Percentiles rank a stretch among this genome's conserved stretches.
These are phyloP conservation scores for Cocos nucifera DNA, from an alignment of 176 grass and related monocot genomes.

Conservation along the genomic window DNA sequence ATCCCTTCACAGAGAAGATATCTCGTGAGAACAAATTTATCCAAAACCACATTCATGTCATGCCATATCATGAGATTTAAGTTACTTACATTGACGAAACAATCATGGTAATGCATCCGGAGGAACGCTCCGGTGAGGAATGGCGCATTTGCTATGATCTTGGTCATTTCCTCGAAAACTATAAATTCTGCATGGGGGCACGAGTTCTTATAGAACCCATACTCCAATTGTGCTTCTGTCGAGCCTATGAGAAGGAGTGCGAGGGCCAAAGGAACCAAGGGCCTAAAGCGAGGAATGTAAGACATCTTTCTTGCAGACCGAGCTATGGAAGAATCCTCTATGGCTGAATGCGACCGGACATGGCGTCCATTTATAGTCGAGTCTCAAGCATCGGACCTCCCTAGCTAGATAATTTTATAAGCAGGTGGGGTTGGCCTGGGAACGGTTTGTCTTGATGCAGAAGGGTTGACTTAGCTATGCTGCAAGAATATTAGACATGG, in stretches of 20 bases:
- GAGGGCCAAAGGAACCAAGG: slow-evolving; percentile 1
- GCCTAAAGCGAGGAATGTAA: neutral
- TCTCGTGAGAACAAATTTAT: neutral
- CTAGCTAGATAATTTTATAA: no score
- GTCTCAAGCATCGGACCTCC: no score
- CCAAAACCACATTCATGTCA: neutral
- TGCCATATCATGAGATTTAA: neutral
- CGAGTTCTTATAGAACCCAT: slow-evolving; percentile 51
- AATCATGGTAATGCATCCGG: slow-evolving; percentile 63
- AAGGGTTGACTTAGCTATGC: no score
- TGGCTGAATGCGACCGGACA: no score
- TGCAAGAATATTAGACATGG: no score
- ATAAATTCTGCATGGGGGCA: slow-evolving; percentile 53
- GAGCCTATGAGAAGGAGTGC: slow-evolving; percentile 13
- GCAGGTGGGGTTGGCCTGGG: no score
- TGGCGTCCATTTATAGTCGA: no score
- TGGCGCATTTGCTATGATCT: slow-evolving; percentile 25
- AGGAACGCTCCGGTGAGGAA: slow-evolving; percentile 50
- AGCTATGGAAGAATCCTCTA: no score
- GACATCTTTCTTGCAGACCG: no score
- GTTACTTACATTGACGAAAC: slow-evolving; percentile 52
- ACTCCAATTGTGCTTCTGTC: slow-evolving; percentile 27
- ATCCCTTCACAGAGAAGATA: neutral
- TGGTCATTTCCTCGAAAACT: slow-evolving; percentile 47
- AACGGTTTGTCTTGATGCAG: no score